Base-by-base conservation (phyloP, 345 rosid species). In the Brassica carinata region DNA sequence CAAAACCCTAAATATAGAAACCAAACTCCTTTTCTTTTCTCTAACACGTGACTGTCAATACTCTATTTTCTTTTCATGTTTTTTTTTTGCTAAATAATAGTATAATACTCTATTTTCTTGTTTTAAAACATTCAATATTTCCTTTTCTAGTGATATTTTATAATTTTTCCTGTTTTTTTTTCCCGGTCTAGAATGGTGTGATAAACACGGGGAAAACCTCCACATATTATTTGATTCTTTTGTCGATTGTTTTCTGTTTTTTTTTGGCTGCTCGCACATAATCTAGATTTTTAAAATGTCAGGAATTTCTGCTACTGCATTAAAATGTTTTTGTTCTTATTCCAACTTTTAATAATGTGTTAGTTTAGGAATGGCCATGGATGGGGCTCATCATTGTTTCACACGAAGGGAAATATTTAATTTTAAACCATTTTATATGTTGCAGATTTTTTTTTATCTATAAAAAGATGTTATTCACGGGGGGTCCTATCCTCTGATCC, bases 31-130 rank as follows among this genome's bases (percentile, higher is more conserved):
- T 80, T 80, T 78, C 66, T 73, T 72, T 76, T 79, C 55, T 6
- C 67, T 8, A 69, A 69, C 84, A 76, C 84, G 84, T 81, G 80
- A 81, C 80, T 76, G 80, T 81, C 13, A 65, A 71, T 57, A 71
- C 68, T 76, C 84, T 73, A 19, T 81, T 81, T 76, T 71, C 13
- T 81, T 76, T 23, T 23, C 26, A 23, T 23, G 26, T 23, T 23
- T 23, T 23, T 23, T 23, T 23, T 23, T 23, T 23, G 26, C 26
- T 23, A 23, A 23, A 23, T 23, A 23, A 23, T 23, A 23, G 26
- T 23, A 23, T 23, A 65, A 71, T 57, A 71, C 68, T 76, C 84
- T 73, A 19, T 81, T 81, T 76, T 71, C 13, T 81, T 76, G 84
- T 72, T 63, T 55, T 8, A 55, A 40, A 63, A 36, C 67, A 64